Base-by-base conservation (phyloP, 129 eudicot genomes). In the Tagetes erecta region DNA sequence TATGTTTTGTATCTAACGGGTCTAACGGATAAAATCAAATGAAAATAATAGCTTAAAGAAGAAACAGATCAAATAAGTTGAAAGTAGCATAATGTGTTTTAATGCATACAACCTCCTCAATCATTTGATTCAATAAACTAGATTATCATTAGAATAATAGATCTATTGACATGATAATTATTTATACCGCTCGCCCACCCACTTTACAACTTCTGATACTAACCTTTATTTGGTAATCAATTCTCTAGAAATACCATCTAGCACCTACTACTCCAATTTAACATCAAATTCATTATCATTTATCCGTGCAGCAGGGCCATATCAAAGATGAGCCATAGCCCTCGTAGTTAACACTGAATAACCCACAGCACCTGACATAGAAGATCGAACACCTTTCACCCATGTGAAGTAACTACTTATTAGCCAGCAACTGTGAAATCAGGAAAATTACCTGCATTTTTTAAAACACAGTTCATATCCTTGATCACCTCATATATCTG, bases 401-500 rank as follows among this genome's bases (percentile, higher is more conserved):
- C 39, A 44, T 4, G 3, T 38, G 71, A 78, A 71, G 45, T 12
- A 78, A 51, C 57, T 51, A 42, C 46, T 47, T 68, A 80, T 40
- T 56, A 73, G 79, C 79, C 71, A 84, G 71, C 47, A 79, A 36
- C 67, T 37, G 58, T 75, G 53, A 89, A 47, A 55, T 92, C 90
- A 30, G 85, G 76, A 77, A 68, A 68, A 79, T 64, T 76, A 31
- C 77, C 80, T 53, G 78, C 73, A n/a, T 93, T 92, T 82, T 81
- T 84, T 76, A 93, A 44, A 37, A 76, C 53, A 55, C 64, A 52
- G 64, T 83, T 77, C 86, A 93, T 3, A 31, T 84, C 85, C 67
- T 76, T 83, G 27, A 93, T 71, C 82, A 90, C 45, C 60, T 81
- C 76, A 80, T 86, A 82, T 55, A 84, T 77, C n/a, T 76, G 70